Evolutionary conservation across 352 stramenopile genomes (phyloP), one percentile per base, ranked within the genome.

Genomic region (Phytophthora lateralis): DNA sequence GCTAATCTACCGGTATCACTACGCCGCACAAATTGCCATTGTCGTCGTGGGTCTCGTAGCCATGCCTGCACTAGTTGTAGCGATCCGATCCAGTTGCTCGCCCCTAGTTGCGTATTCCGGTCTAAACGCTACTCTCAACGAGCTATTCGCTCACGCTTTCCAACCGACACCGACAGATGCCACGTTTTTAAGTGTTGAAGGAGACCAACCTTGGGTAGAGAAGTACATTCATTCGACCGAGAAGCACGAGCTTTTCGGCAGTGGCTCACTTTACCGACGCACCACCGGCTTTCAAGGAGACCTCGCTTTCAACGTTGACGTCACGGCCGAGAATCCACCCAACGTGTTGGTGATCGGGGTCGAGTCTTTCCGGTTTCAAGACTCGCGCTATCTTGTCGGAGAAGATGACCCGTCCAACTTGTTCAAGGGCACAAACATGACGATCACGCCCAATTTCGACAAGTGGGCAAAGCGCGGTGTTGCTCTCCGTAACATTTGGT

Each of bases 401-500:
- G 30, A 57, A 38, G 56, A 71, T 5, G 60, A 73, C 14, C 60
- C 59, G 27, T 34, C 65, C 20, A 80, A 85, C 44, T 20, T 87
- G 24, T 67, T 61, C 15, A 67, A 67, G 35, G 50, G 54, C 3
- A 55, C 49, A 1, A 60, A 68, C 12, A 42, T 53, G 45, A 75
- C 70, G 0, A 61, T 83, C 8, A 82, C 75, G 14, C 75, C 73
- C 0, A 63, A 78, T 12, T 85, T 85, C 15, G 73, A 88, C 41
- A 60, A 53, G 30, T 88, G 71, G 66, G 73, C 78, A 1, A 68
- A 78, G 39, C 73, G 73, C 21, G 73, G 70, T 27, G 54, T 88
- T 21, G 75, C 73, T 5, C 77, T 88, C 21, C 63, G 56, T 24
- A 88, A 85, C 38, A 56, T 85, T 20, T 88, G 78, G 75, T 85